phyloP scores from a whole-genome alignment of 495 filamentous ascomycete genomes.

The Bathelium albidoporum region DNA sequence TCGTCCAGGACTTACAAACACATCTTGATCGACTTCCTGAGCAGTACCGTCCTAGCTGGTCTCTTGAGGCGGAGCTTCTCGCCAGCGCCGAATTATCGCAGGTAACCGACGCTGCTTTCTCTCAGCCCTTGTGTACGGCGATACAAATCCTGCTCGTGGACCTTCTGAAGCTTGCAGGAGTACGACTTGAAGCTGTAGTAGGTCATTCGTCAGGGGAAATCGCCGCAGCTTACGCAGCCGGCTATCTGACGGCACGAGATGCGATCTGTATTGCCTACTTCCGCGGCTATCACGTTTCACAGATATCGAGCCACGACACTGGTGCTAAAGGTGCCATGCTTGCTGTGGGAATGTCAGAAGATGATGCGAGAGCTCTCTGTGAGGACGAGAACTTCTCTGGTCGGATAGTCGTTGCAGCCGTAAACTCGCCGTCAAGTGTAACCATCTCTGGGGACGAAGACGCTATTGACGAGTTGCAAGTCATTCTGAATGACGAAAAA shows the following conservation, averaged over 20 bases:
- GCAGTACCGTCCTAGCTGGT: not conserved
- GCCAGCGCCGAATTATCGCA: not conserved
- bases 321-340: slow-evolving; percentile 36
- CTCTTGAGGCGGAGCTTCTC: not conserved
- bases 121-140: slow-evolving; percentile 40
- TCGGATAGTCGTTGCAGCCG: slow-evolving; percentile 22
- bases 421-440: slow-evolving; percentile 27
- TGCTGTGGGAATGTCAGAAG: slow-evolving; percentile 27
- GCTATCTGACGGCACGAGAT: not conserved
- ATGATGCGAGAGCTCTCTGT: not conserved
- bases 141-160: slow-evolving; percentile 4
- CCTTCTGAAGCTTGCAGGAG: not conserved
- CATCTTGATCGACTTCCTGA: not conserved
- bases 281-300: not conserved
- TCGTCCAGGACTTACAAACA: not conserved
- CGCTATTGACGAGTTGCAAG: slow-evolving; percentile 25
- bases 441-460: slow-evolving; percentile 33
- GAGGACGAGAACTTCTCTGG: not conserved
- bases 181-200: not conserved
- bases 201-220: slow-evolving; percentile 9
- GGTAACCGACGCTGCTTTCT: slow-evolving; percentile 27
- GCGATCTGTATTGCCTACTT: not conserved
- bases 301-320: not conserved
- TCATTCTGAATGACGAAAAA: slow-evolving; percentile 35
- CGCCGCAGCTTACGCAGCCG: slow-evolving; percentile 1